A percentile compares a stretch with the other conserved stretches of the same genome.
These are phyloP conservation scores for Pyrenophora teres DNA, from an alignment of 2,329 filamentous ascomycete species.

Conservation along the genomic window DNA sequence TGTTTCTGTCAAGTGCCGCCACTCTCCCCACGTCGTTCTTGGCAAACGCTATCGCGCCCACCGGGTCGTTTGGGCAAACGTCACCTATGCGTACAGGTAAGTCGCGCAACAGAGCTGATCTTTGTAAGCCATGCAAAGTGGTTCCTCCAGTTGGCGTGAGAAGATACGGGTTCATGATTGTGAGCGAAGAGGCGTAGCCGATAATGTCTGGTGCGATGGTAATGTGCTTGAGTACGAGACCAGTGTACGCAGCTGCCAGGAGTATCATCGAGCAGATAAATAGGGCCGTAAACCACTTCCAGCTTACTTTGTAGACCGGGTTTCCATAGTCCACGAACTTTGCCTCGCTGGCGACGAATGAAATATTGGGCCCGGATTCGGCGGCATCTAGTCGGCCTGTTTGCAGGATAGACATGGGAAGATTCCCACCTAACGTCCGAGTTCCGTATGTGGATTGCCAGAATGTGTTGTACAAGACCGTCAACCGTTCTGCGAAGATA, in stretches of 20 bases:
- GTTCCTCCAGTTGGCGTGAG: constrained; percentile 8
- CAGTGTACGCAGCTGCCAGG: constrained; percentile 31
- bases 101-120: constrained; percentile 28
- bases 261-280: constrained; percentile 31
- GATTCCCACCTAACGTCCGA: constrained; percentile 23
- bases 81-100: constrained; percentile 35
- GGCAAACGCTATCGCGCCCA: constrained; percentile 36
- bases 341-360: constrained; percentile 25
- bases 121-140: constrained; percentile 20
- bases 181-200: constrained; percentile 30
- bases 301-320: constrained; percentile 27
- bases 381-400: constrained; percentile 9
- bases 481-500: constrained; percentile 27
- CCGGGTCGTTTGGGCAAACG: constrained; percentile 32
- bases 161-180: constrained; percentile 9
- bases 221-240: constrained; percentile 33
- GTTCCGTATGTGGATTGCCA: constrained; percentile 37
- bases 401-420: constrained; percentile 25
- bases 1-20: constrained; percentile 23
- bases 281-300: constrained; percentile 34
- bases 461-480: constrained; percentile 35
- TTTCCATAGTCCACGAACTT: constrained; percentile 1
- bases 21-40: constrained; percentile 25
- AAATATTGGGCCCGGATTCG: background rate
- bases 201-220: constrained; percentile 31